A percentile compares a stretch with the other conserved stretches of the same genome.
Evolutionary conservation across 176 grass and related monocot genomes (phyloP).

Genomic region (Aechmea fasciata): DNA sequence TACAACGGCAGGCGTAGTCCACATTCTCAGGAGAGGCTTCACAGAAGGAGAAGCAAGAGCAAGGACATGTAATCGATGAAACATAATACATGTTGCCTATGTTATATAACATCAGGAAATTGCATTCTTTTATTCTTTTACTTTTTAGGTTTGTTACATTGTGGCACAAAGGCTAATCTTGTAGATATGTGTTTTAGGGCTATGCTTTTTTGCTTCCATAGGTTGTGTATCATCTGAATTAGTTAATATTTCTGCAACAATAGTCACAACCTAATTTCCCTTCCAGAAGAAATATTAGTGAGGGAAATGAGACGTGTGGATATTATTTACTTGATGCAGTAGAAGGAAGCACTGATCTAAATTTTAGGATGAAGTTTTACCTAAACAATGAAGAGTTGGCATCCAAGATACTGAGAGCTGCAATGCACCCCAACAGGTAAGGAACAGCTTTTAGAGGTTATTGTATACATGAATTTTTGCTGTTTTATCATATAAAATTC

Average conservation of each 20-base stretch:
- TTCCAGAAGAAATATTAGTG: not conserved
- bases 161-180: not conserved
- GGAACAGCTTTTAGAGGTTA: no score
- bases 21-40: not conserved
- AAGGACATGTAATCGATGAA: not conserved
- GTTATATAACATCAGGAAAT: not conserved
- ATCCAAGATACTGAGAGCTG: no score
- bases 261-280: not conserved
- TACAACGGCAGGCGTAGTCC: not conserved
- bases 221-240: not conserved
- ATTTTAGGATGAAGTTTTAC: no score
- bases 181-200: not conserved
- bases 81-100: not conserved
- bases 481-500: no score
- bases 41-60: not conserved
- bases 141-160: not conserved
- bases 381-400: no score
- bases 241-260: no score
- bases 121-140: not conserved
- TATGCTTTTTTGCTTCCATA: not conserved
- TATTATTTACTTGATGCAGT: not conserved
- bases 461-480: no score
- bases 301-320: not conserved
- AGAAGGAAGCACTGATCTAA: no score
- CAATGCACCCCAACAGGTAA: no score